Evolutionary conservation across 345 rosid species (phyloP).

Genomic region (Aquilaria yunnanensis): DNA sequence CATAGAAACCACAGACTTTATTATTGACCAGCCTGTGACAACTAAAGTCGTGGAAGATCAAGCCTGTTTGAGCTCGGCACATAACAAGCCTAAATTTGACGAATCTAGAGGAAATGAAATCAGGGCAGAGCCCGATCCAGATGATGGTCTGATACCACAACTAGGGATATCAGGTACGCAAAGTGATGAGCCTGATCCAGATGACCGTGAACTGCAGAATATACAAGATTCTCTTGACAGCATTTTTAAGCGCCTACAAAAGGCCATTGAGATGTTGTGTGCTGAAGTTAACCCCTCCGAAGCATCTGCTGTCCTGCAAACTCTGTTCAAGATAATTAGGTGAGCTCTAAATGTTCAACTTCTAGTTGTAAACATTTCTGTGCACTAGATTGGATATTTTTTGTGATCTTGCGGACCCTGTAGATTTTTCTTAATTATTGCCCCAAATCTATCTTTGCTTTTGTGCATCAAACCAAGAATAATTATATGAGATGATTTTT

Average conservation of each 20-base stretch:
- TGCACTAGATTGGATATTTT: background rate
- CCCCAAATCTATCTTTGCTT: conserved; percentile 2
- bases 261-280: conserved; percentile 51
- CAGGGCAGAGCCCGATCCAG: conserved; percentile 32
- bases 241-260: conserved; percentile 54
- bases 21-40: conserved; percentile 9
- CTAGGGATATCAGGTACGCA: conserved; percentile 30
- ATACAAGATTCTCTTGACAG: conserved; percentile 69
- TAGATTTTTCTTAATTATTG: too few species aligned
- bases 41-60: conserved; percentile 19
- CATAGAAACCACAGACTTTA: conserved; percentile 12
- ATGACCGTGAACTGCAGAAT: conserved; percentile 64
- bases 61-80: conserved; percentile 12
- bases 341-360: conserved; percentile 10
- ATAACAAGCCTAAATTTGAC: conserved; percentile 21
- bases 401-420: background rate
- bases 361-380: background rate
- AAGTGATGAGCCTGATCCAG: conserved; percentile 70
- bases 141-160: conserved; percentile 18
- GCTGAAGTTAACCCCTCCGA: conserved; percentile 49
- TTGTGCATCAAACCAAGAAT: background rate
- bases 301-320: conserved; percentile 42
- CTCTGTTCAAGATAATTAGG: conserved; percentile 74
- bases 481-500: too few species aligned
- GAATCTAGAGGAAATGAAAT: conserved; percentile 19